Evolutionary conservation across 805 yeast species (phyloP).

Genomic region (Suhomyces vadensis): DNA sequence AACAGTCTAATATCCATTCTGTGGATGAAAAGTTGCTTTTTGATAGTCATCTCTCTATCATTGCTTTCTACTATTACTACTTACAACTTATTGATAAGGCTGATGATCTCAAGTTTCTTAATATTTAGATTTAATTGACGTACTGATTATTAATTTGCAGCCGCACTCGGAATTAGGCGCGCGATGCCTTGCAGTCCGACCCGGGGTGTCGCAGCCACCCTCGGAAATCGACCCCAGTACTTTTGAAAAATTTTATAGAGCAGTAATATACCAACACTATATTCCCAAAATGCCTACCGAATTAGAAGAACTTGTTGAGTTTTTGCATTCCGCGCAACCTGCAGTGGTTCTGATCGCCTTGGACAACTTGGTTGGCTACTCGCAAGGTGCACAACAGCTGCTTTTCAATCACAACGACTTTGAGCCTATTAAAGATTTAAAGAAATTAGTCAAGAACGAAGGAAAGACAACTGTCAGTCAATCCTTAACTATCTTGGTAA

Average conservation of each 20-base stretch:
- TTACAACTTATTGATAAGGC: slow-evolving; percentile 28
- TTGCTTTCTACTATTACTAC: slow-evolving; percentile 43
- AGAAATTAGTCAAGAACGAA: slow-evolving; percentile 53
- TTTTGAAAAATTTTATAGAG: background rate
- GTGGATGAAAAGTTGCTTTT: slow-evolving; percentile 33
- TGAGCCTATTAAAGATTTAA: slow-evolving; percentile 72
- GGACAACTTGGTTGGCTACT: slow-evolving; percentile 78
- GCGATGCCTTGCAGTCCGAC: background rate
- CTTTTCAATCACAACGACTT: slow-evolving; percentile 71
- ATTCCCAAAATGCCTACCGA: slow-evolving; percentile 40
- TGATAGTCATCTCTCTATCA: slow-evolving; percentile 34
- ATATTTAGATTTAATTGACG: background rate
- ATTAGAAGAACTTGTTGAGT: slow-evolving; percentile 62
- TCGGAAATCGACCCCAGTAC: background rate
- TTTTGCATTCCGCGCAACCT: slow-evolving; percentile 78
- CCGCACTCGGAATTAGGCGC: background rate
- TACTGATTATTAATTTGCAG: background rate
- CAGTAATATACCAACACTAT: background rate
- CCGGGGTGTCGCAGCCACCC: background rate
- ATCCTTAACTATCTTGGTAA: slow-evolving; percentile 77
- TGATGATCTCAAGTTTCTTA: slow-evolving; percentile 12
- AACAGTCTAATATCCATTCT: slow-evolving; percentile 30
- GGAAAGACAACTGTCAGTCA: slow-evolving; percentile 59
- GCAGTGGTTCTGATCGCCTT: slow-evolving; percentile 82
- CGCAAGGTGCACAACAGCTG: slow-evolving; percentile 65